Conservation (phyloP, 2,329 filamentous ascomycete genomes). For the Stagonosporopsis vannaccii region DNA sequence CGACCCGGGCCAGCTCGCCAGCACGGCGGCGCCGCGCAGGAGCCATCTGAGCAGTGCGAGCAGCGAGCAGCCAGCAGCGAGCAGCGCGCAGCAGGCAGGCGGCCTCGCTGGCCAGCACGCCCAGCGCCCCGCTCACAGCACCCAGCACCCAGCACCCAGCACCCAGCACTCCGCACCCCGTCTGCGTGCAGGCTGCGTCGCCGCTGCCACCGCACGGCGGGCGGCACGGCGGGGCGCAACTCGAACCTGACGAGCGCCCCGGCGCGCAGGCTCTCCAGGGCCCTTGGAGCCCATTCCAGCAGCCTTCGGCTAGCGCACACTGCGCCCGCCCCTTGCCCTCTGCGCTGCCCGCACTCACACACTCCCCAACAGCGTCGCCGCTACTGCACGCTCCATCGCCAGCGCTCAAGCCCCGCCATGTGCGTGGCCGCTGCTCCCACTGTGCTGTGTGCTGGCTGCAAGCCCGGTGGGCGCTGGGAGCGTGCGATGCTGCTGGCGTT, state of each 20-base stretch:
- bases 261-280: neutral
- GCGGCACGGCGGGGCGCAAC: conserved; percentile 9
- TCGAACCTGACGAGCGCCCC: conserved; percentile 5
- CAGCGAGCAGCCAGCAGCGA: too few relatives aligned
- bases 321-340: conserved; percentile 13
- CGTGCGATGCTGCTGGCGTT: conserved; percentile 1
- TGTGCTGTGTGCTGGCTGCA: too few relatives aligned
- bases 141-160: too few relatives aligned
- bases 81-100: too few relatives aligned
- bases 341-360: neutral
- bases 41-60: too few relatives aligned
- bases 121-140: too few relatives aligned
- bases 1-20: too few relatives aligned
- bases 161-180: too few relatives aligned
- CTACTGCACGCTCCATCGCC: conserved; percentile 13
- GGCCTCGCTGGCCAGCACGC: too few relatives aligned
- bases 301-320: conserved; percentile 1
- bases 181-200: neutral
- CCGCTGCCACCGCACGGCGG: conserved; percentile 5
- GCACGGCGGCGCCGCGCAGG: too few relatives aligned
- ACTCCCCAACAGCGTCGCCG: conserved; percentile 5
- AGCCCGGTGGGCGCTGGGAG: too few relatives aligned
- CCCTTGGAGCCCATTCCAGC: conserved; percentile 4
- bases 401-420: conserved; percentile 16
- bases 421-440: conserved; percentile 5